A percentile compares a stretch with the other conserved stretches of the same genome.
These are phyloP conservation scores for Rubia tinctorum DNA, from an alignment of 305 asterid species.

Conservation along the genomic window DNA sequence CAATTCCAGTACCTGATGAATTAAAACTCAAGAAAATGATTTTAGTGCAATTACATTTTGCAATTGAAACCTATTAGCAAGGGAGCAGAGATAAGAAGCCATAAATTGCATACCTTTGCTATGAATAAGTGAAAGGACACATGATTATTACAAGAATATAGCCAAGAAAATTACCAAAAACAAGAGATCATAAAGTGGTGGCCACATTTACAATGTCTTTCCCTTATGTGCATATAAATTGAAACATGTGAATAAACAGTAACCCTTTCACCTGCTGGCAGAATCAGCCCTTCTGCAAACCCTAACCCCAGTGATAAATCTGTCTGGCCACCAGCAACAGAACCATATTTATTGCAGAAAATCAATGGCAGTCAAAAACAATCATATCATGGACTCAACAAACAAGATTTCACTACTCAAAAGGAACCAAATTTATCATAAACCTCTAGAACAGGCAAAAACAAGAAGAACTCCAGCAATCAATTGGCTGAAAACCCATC, in stretches of 20 bases:
- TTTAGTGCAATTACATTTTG: not conserved
- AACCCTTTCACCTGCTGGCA: not conserved
- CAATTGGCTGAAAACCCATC: not conserved
- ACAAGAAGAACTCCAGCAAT: not conserved
- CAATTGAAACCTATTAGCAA: constrained; percentile 4
- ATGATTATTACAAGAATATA: not conserved
- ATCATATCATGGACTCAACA: not conserved
- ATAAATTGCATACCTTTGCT: constrained; percentile 1
- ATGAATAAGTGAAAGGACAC: constrained; percentile 4
- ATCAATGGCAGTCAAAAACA: not conserved
- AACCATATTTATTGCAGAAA: not conserved
- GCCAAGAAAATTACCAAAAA: not conserved
- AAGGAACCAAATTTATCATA: not conserved
- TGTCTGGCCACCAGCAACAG: constrained; percentile 4
- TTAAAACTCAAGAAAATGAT: not conserved
- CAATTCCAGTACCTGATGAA: not conserved
- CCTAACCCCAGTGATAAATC: constrained; percentile 15
- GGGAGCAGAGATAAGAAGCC: not conserved
- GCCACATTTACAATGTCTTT: not conserved
- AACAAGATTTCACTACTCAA: not conserved
- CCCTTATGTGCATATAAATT: not conserved
- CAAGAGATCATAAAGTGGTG: not conserved
- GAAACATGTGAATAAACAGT: not conserved
- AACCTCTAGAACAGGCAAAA: not conserved
- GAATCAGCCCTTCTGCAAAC: constrained; percentile 11